These are phyloP conservation scores for Heracleum sosnowskyi DNA, from an alignment of 129 eudicot species.

Conservation along the genomic window DNA sequence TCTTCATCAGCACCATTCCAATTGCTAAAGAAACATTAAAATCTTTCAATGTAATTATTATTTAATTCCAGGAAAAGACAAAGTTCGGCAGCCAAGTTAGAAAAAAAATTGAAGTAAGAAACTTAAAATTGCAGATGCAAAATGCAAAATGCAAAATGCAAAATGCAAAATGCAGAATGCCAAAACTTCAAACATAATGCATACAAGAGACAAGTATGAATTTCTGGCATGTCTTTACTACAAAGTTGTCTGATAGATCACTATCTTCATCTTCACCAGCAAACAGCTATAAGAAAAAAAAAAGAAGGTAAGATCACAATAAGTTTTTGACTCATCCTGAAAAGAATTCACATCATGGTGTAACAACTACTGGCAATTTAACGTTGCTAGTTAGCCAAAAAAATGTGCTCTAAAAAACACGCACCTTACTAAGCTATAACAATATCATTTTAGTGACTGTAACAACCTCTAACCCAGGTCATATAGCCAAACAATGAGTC, in stretches of 20 bases:
- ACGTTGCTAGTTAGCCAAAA: neutral
- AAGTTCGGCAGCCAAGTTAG: neutral
- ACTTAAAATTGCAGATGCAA: conserved; percentile 6
- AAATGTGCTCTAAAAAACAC: too few relatives aligned
- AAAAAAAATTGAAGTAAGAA: neutral
- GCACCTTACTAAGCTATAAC: neutral
- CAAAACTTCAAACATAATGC: conserved; percentile 8
- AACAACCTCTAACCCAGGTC: too few relatives aligned
- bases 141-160: too few relatives aligned
- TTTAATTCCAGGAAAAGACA: neutral
- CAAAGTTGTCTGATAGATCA: conserved; percentile 76
- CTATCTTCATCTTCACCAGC: conserved; percentile 59
- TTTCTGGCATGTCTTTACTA: conserved; percentile 91
- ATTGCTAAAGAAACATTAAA: neutral
- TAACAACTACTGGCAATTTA: neutral
- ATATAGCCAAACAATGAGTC: too few relatives aligned
- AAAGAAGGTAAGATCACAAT: conserved; percentile 5
- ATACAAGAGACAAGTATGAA: conserved; percentile 86
- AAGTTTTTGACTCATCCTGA: neutral
- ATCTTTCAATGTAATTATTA: neutral
- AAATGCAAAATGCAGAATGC: neutral
- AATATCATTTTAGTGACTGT: neutral
- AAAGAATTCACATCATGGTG: neutral
- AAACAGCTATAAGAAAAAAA: conserved; percentile 42
- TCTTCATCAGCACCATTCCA: neutral